Conservation (phyloP, 495 filamentous ascomycete genomes). For the Tetracladium marchalianum region DNA sequence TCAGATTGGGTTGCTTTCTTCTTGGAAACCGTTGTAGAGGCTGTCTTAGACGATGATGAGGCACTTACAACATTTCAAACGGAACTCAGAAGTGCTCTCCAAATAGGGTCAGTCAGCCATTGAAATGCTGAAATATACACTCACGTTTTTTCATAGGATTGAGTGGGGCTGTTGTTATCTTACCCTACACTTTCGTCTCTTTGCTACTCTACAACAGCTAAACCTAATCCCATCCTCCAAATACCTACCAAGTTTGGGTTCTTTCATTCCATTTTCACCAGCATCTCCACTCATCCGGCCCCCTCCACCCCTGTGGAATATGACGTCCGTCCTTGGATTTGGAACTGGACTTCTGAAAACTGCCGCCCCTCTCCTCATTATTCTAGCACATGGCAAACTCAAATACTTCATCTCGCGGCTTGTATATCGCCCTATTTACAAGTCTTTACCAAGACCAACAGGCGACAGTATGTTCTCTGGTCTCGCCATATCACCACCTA, state of each 20-base stretch:
- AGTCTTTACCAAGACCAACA: slow-evolving; percentile 12
- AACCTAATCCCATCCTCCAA: slow-evolving; percentile 29
- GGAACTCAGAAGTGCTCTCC: not conserved
- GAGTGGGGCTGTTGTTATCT: slow-evolving; percentile 23
- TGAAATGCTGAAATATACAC: not conserved
- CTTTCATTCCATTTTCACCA: slow-evolving; percentile 39
- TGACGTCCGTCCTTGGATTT: slow-evolving; percentile 2
- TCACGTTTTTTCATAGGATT: slow-evolving; percentile 1
- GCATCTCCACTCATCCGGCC: slow-evolving; percentile 31
- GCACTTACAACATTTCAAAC: not conserved
- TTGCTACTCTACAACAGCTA: slow-evolving; percentile 36
- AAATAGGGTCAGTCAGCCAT: not conserved
- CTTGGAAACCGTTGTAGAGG: slow-evolving; percentile 7
- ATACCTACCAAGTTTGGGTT: slow-evolving; percentile 30
- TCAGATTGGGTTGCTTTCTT: slow-evolving; percentile 15
- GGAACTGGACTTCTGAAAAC: not conserved
- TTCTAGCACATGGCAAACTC: slow-evolving; percentile 10
- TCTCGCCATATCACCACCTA: not conserved
- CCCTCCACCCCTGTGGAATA: slow-evolving; percentile 1
- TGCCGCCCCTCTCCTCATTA: slow-evolving; percentile 11
- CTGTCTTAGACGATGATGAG: slow-evolving; percentile 7
- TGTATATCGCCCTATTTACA: slow-evolving; percentile 15
- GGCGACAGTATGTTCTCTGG: slow-evolving; percentile 17
- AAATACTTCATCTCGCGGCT: slow-evolving; percentile 9
- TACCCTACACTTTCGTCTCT: slow-evolving; percentile 35